Evolutionary conservation across 1,139 yeast genomes (phyloP).

Genomic region (Protomyces arabidopsidicola): DNA sequence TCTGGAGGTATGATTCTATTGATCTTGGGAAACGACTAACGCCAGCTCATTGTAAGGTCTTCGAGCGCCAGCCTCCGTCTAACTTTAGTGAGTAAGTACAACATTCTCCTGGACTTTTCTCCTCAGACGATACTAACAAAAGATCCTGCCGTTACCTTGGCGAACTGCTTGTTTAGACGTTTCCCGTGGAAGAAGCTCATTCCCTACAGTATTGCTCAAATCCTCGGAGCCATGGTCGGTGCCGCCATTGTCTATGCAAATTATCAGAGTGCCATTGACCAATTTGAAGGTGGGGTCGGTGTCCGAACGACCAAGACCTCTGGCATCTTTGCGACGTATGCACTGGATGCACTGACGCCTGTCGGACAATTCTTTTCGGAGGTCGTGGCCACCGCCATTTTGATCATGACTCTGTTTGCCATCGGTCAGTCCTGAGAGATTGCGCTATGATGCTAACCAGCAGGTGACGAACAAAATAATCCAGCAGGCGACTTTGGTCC

Average conservation of each 20-base stretch:
- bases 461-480: conserved; percentile 49
- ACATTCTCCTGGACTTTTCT: neutral
- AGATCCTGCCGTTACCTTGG: conserved; percentile 39
- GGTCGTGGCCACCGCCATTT: conserved; percentile 45
- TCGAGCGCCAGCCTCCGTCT: neutral
- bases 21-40: conserved; percentile 32
- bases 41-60: neutral
- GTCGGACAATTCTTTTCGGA: conserved; percentile 49
- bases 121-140: neutral
- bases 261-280: conserved; percentile 37
- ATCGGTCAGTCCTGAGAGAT: conserved; percentile 41
- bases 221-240: conserved; percentile 38
- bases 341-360: conserved; percentile 44
- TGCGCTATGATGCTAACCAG: conserved; percentile 33
- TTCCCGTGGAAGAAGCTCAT: conserved; percentile 40
- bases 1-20: conserved; percentile 38
- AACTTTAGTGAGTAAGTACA: neutral
- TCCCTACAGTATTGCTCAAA: conserved; percentile 37
- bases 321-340: conserved; percentile 48
- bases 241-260: conserved; percentile 37
- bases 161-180: conserved; percentile 37
- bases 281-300: conserved; percentile 36
- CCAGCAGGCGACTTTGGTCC: conserved; percentile 47
- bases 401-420: conserved; percentile 47
- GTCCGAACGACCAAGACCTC: conserved; percentile 39